Percentiles rank a stretch among this genome's conserved stretches.
Conservation (phyloP, 2,329 filamentous ascomycete genomes). For the Aspergillus sp. region DNA sequence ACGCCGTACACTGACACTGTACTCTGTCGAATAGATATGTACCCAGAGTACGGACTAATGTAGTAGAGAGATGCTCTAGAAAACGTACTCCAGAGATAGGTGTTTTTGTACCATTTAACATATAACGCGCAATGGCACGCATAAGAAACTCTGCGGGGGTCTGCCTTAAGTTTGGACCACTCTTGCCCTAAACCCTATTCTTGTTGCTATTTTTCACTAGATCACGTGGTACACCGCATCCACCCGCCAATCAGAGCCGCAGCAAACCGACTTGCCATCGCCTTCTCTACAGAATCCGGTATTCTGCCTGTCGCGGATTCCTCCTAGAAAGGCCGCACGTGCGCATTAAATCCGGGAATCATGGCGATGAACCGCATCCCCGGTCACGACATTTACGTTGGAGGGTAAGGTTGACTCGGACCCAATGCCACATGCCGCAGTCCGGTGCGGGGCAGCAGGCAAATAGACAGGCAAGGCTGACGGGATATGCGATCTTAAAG, state of each 20-base stretch:
- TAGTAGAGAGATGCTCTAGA: too few relatives aligned
- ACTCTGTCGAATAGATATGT: too few relatives aligned
- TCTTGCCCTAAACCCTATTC: neutral
- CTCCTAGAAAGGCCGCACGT: neutral
- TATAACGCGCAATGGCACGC: too few relatives aligned
- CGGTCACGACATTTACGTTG: conserved; percentile 66
- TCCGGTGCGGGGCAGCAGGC: neutral
- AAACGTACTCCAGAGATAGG: too few relatives aligned
- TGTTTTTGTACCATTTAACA: too few relatives aligned
- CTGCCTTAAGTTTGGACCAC: too few relatives aligned
- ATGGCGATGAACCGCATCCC: conserved; percentile 56
- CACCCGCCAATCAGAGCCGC: neutral
- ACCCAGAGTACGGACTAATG: too few relatives aligned
- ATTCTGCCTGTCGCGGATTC: neutral
- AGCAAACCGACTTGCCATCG: neutral
- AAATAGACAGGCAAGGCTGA: neutral
- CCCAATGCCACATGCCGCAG: neutral
- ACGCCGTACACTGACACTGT: too few relatives aligned
- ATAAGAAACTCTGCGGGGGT: too few relatives aligned
- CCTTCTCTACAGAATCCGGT: neutral
- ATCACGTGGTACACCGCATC: neutral
- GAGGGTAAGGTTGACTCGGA: conserved; percentile 51
- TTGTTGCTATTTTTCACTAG: neutral
- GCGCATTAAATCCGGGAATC: neutral
- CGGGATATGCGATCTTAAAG: conserved; percentile 38